Evolutionary conservation across 768 basidiomycete genomes (phyloP).

Genomic region (Dioszegia aurantiaca): DNA sequence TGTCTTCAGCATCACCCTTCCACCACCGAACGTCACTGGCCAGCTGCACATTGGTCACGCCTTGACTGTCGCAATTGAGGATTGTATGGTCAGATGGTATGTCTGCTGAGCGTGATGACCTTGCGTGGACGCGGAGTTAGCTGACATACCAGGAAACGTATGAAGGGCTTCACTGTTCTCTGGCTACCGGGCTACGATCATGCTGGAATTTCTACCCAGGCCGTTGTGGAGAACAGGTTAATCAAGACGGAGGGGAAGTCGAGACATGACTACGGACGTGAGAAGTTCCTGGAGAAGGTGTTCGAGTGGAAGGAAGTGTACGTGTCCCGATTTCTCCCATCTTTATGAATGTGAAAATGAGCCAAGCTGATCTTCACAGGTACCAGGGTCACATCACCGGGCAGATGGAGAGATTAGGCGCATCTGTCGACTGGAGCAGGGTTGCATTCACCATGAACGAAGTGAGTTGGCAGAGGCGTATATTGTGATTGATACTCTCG

Average conservation of each 20-base stretch:
- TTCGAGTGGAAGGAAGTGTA: slow-evolving; percentile 97
- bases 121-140: too few relatives aligned
- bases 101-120: too few relatives aligned
- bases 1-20: slow-evolving; percentile 78
- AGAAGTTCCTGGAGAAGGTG: slow-evolving; percentile 82
- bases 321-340: slow-evolving; percentile 52
- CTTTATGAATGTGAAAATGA: background rate
- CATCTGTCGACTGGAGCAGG: slow-evolving; percentile 90
- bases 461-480: slow-evolving; percentile 54
- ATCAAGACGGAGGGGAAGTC: slow-evolving; percentile 78
- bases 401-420: slow-evolving; percentile 82
- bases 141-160: slow-evolving; percentile 73
- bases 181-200: slow-evolving; percentile 96
- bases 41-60: slow-evolving; percentile 93
- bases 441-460: slow-evolving; percentile 94
- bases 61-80: slow-evolving; percentile 86
- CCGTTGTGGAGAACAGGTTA: slow-evolving; percentile 89
- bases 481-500: background rate
- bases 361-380: slow-evolving; percentile 55
- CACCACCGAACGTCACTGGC: slow-evolving; percentile 96
- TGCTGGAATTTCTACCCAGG: slow-evolving; percentile 96
- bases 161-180: slow-evolving; percentile 85
- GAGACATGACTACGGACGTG: slow-evolving; percentile 90
- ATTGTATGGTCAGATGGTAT: slow-evolving; percentile 81
- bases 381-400: slow-evolving; percentile 91